Conservation (phyloP, 208 protist species). For the Acanthamoeba royreba region DNA sequence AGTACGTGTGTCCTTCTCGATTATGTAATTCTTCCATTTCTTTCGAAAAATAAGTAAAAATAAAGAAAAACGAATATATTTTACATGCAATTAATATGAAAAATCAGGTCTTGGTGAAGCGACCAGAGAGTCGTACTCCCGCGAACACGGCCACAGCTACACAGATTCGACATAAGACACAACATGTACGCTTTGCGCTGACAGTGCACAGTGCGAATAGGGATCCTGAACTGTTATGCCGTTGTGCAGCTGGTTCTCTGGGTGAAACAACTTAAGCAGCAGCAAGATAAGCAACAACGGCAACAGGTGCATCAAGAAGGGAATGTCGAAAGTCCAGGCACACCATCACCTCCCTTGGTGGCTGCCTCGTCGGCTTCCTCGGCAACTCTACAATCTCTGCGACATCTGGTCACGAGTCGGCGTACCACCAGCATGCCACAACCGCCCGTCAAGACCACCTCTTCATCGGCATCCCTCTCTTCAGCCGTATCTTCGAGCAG, state of each 20-base stretch:
- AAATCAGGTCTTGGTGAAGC: neutral
- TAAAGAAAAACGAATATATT: neutral
- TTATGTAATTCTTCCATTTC: neutral
- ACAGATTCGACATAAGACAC: neutral
- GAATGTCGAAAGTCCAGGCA: neutral
- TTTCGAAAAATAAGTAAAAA: neutral
- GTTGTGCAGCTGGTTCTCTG: neutral
- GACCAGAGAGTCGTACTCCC: neutral
- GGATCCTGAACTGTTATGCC: neutral
- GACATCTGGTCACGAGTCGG: neutral
- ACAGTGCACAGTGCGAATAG: neutral
- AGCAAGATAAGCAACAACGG: neutral
- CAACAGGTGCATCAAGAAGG: neutral
- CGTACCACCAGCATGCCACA: neutral
- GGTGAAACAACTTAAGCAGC: neutral
- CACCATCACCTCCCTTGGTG: neutral
- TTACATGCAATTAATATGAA: neutral
- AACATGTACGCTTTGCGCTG: neutral
- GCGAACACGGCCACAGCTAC: neutral
- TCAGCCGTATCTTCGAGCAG: neutral
- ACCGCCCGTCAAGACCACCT: neutral
- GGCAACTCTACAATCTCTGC: neutral
- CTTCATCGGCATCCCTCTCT: neutral
- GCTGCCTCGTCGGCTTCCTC: neutral
- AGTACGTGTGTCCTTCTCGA: neutral